Evolutionary conservation across 2,329 filamentous ascomycete genomes (phyloP), one percentile per base, ranked within the genome.

Genomic region (Coleophoma eucalyptorum): DNA sequence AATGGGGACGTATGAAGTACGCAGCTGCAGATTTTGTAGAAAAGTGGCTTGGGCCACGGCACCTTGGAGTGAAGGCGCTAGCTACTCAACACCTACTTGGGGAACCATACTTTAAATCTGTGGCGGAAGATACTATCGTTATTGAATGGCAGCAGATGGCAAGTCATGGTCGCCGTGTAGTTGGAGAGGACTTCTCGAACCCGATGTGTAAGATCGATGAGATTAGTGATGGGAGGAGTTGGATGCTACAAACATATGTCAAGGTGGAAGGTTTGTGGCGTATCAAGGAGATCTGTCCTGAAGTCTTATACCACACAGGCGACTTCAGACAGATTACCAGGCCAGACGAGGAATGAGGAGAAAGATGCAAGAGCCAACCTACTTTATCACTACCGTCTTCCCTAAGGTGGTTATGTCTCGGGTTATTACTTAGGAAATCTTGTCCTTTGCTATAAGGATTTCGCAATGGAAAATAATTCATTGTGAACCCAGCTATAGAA

Each of bases 101-200:
- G 1, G 49, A 50, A 8, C 61, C 59, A 12, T 62, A 61, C 31
- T 58, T 64, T 49, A 57, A 60, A 19, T 55, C 47, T 2, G 58
- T 61, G 0, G 52, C 51, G 0, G 52, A 55, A 3, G 48, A 56
- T 4, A 50, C 60, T 46, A 61, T 63, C 12, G 43, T 62, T 1
- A 54, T 64, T 2, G 55, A 63, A 40, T 62, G 58, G 56, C 61
- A 62, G 50, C 58, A 63, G 48, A 16, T 62, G 13, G 59, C 60
- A 12, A 56, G 54, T 34, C 61, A 64, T 43, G 59, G 50, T 16
- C 44, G 59, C 10, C 47, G 51, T 18, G 20, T 57, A 10, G 50
- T 48, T 19, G 53, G 55, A 8, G 57, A 58, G 33, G 53, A 60
- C 42, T 58, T 46, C 35, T 43, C 19, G 4, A 51, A 43, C 32